These are phyloP conservation scores for Paramecium biaurelia DNA, from an alignment of 73 alveolate genomes.

Conservation along the genomic window DNA sequence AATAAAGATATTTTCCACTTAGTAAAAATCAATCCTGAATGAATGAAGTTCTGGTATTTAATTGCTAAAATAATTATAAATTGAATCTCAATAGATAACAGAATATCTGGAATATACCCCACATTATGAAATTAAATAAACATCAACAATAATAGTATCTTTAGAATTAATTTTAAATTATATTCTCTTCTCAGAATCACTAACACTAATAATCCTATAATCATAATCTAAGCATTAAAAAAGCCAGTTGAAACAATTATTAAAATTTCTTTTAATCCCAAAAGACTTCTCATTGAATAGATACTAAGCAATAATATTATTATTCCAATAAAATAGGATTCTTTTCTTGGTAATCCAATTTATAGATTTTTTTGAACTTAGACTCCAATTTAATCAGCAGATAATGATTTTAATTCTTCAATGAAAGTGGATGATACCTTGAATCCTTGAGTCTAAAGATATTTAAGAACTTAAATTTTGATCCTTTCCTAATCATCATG, in stretches of 20 bases:
- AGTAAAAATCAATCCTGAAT: background rate
- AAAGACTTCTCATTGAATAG: background rate
- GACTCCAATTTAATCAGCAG: background rate
- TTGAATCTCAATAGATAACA: background rate
- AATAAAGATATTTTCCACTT: background rate
- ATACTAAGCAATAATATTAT: background rate
- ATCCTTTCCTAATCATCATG: background rate
- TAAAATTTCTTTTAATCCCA: background rate
- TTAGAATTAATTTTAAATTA: background rate
- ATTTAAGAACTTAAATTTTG: background rate
- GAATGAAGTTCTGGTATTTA: background rate
- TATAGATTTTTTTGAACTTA: background rate
- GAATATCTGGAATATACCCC: background rate
- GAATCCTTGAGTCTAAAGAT: background rate
- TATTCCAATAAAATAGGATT: background rate
- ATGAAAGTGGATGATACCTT: background rate
- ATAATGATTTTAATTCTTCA: background rate
- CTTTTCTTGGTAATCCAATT: background rate
- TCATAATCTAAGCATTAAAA: background rate
- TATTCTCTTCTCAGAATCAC: background rate
- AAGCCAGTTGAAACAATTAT: background rate
- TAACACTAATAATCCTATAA: background rate
- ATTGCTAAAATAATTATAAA: background rate
- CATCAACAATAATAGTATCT: background rate
- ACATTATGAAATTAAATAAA: background rate